A percentile compares a stretch with the other conserved stretches of the same genome.
These are phyloP conservation scores for Mycena maculata DNA, from an alignment of 768 basidiomycete species.

Conservation along the genomic window DNA sequence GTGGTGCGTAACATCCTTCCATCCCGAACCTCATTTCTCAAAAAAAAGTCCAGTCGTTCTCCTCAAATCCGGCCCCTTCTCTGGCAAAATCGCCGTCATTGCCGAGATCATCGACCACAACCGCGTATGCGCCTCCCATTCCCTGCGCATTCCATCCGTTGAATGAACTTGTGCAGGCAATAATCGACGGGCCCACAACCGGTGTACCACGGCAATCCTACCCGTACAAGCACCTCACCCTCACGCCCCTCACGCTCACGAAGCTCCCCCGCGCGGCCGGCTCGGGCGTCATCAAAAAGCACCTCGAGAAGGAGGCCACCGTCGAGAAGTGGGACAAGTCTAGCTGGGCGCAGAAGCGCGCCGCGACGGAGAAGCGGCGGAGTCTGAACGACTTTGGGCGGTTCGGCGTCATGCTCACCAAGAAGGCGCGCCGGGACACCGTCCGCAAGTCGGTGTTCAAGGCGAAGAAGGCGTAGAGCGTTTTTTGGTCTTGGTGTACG, in stretches of 20 bases:
- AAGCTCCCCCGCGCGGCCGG: constrained; percentile 91
- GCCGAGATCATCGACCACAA: constrained; percentile 99
- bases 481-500: constrained; percentile 35
- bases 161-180: constrained; percentile 67
- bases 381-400: constrained; percentile 91
- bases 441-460: constrained; percentile 79
- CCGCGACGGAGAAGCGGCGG: constrained; percentile 78
- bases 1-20: constrained; percentile 63
- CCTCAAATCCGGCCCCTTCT: constrained; percentile 86
- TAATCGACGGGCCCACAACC: constrained; percentile 94
- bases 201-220: constrained; percentile 92
- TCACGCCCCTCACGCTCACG: constrained; percentile 86
- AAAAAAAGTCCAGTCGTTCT: constrained; percentile 76
- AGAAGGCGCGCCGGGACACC: constrained; percentile 86
- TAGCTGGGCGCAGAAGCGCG: constrained; percentile 89
- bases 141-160: background rate
- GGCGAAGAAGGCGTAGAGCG: constrained; percentile 53
- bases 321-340: constrained; percentile 91
- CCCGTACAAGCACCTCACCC: constrained; percentile 91
- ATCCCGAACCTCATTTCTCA: constrained; percentile 17
- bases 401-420: constrained; percentile 87
- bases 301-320: constrained; percentile 85
- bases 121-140: constrained; percentile 68
- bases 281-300: constrained; percentile 83
- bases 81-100: constrained; percentile 94